These are phyloP conservation scores for Candida krabiensis DNA, from an alignment of 805 yeast genomes.

Conservation along the genomic window DNA sequence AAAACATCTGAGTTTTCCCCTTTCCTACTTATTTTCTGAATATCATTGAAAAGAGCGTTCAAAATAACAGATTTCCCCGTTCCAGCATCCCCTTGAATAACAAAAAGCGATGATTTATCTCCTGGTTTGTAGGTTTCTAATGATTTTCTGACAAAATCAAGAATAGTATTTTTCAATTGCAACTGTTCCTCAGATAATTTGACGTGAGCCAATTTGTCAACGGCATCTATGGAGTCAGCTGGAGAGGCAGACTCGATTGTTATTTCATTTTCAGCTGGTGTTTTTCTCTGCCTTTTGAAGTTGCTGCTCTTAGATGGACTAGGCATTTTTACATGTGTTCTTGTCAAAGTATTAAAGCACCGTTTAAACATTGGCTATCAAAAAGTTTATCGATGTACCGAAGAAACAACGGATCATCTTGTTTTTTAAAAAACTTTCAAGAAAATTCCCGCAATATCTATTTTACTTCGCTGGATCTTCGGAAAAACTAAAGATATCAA, in stretches of 20 bases:
- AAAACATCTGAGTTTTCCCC: slow-evolving; percentile 19
- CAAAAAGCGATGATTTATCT: slow-evolving; percentile 35
- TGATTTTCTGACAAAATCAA: slow-evolving; percentile 31
- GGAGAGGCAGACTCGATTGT: background rate
- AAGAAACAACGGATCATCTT: too few relatives aligned
- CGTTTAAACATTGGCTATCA: too few relatives aligned
- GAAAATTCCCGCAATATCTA: too few relatives aligned
- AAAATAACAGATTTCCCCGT: slow-evolving; percentile 47
- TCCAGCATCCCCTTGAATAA: slow-evolving; percentile 49
- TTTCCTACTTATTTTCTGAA: slow-evolving; percentile 33
- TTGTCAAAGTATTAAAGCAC: too few relatives aligned
- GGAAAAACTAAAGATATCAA: too few relatives aligned
- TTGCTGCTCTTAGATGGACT: too few relatives aligned
- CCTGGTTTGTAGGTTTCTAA: slow-evolving; percentile 17
- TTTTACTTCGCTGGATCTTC: too few relatives aligned
- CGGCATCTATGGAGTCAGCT: slow-evolving; percentile 24
- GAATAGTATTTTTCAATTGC: slow-evolving; percentile 27
- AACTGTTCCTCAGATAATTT: slow-evolving; percentile 39
- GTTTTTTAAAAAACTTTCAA: too few relatives aligned
- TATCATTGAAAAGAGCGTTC: slow-evolving; percentile 43
- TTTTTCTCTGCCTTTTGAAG: background rate
- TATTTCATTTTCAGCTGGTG: background rate
- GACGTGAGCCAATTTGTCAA: slow-evolving; percentile 37
- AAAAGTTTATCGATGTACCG: too few relatives aligned
- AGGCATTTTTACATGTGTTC: too few relatives aligned